phyloP scores from a whole-genome alignment of 2,329 filamentous ascomycete species.

The Penicillium sp. region DNA sequence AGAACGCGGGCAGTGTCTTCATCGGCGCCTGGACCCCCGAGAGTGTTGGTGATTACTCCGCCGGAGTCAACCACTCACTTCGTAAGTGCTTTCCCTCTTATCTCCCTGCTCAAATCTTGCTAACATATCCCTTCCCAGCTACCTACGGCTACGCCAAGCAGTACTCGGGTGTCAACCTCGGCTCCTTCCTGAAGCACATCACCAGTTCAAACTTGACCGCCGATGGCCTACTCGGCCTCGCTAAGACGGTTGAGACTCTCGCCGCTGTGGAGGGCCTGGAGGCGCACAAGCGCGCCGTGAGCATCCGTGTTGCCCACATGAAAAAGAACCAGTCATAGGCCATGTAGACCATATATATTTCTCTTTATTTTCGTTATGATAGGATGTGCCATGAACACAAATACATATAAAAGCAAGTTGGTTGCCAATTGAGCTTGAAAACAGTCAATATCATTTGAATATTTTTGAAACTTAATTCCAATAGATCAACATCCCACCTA shows the following conservation, averaged over 20 bases:
- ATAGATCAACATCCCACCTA: neutral
- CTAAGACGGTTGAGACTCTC: slow-evolving; percentile 87
- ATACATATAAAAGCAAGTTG: slow-evolving; percentile 12
- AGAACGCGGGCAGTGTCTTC: slow-evolving; percentile 95
- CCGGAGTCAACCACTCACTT: slow-evolving; percentile 94
- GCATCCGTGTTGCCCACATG: slow-evolving; percentile 57
- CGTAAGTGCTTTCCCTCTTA: slow-evolving; percentile 61
- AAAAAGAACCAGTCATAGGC: slow-evolving; percentile 27
- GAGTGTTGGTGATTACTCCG: slow-evolving; percentile 96
- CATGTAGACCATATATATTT: neutral
- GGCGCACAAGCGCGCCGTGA: slow-evolving; percentile 77
- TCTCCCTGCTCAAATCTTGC: neutral
- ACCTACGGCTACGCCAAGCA: slow-evolving; percentile 98
- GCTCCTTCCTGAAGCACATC: slow-evolving; percentile 96
- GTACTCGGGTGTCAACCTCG: slow-evolving; percentile 95
- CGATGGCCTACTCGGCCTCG: slow-evolving; percentile 81
- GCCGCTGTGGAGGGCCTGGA: slow-evolving; percentile 93
- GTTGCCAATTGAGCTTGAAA: neutral
- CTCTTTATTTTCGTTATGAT: slow-evolving; percentile 12
- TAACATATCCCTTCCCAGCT: slow-evolving; percentile 52
- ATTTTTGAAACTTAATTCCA: neutral
- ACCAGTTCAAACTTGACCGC: slow-evolving; percentile 87
- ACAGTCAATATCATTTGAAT: neutral
- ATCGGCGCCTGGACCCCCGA: slow-evolving; percentile 96
- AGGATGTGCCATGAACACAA: slow-evolving; percentile 22